Conservation (phyloP, 768 basidiomycete genomes). For the Suillus weaverae region DNA sequence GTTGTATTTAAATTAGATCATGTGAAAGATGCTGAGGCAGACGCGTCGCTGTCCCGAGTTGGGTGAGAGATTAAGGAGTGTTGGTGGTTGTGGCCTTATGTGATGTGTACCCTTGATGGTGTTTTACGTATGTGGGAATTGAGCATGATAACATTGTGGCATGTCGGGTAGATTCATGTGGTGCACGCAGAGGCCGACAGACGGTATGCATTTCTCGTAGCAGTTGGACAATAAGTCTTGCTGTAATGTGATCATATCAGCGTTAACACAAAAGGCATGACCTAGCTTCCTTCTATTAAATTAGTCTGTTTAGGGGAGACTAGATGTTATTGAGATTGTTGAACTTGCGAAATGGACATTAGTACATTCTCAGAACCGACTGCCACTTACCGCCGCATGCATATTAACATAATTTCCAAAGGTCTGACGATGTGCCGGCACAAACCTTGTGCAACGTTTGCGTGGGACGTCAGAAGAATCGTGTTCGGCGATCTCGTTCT, state of each 20-base stretch:
- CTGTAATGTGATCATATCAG: not conserved
- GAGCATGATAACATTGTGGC: not conserved
- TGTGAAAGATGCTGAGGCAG: not conserved
- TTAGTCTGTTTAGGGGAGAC: not conserved
- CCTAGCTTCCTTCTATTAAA: not conserved
- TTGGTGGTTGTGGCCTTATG: too few species aligned
- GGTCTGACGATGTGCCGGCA: not conserved
- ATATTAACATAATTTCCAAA: not conserved
- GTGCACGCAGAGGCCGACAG: too few species aligned
- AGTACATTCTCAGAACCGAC: not conserved
- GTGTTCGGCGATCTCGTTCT: not conserved
- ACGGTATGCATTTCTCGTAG: too few species aligned
- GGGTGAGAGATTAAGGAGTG: not conserved
- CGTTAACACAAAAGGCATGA: too few species aligned
- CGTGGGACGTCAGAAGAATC: not conserved
- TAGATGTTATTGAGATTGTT: too few species aligned
- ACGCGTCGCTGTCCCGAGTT: not conserved
- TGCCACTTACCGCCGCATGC: not conserved
- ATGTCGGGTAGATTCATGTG: not conserved
- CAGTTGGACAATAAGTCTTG: too few species aligned
- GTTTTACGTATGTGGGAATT: not conserved
- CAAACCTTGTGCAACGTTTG: not conserved
- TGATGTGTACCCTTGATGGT: not conserved
- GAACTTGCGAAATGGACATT: too few species aligned
- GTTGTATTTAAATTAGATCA: not conserved